Evolutionary conservation across 2,329 filamentous ascomycete genomes (phyloP), one percentile per base, ranked within the genome.

Genomic region (Monilinia fructicola): DNA sequence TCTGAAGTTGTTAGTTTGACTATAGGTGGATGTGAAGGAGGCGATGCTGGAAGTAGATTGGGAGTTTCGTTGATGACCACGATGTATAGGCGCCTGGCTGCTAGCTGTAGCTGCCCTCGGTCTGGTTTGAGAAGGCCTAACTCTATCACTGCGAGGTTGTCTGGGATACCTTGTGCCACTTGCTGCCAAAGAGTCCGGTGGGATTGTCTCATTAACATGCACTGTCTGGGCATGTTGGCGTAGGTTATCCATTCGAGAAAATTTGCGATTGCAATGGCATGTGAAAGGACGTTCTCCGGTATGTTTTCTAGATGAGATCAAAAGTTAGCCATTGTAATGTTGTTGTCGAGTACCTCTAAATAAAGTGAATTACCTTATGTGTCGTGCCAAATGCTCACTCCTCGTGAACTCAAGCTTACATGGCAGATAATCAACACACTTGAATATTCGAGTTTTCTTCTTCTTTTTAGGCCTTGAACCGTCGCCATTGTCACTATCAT

Each of bases 141-240:
- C 90, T 67, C 92, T 84, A 71, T 97, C 93, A 0, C 92, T 96
- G 64, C 94, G 86, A 67, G 97, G 92, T 78, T 97, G 93, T 69
- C 94, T 86, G 74, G 97, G 94, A 73, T 96, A 97, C 50, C 94
- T 85, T 11, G 93, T 96, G 31, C 93, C 93, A 1, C 92, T 95
- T 4, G 94, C 95, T 21, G 95, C 95, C 26, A 98, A 85, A 1
- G 95, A 98, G 77, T 97, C 93, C 52, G 89, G 88, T 4, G 95
- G 95, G 44, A 99, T 99, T 67, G 97, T 93, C 77, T 98, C 95
- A 77, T 98, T 97, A 67, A 96, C 91, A 77, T 99, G 95, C 0
- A 99, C 95, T 0, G 95, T 98, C 78, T 97, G 93, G 54, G 95
- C 95, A 82, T 99, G 95, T 77, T 99, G 95, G 67, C 95, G 88